A percentile compares a stretch with the other conserved stretches of the same genome.
Conservation (phyloP, 495 filamentous ascomycete genomes). For the Podospora anserina region DNA sequence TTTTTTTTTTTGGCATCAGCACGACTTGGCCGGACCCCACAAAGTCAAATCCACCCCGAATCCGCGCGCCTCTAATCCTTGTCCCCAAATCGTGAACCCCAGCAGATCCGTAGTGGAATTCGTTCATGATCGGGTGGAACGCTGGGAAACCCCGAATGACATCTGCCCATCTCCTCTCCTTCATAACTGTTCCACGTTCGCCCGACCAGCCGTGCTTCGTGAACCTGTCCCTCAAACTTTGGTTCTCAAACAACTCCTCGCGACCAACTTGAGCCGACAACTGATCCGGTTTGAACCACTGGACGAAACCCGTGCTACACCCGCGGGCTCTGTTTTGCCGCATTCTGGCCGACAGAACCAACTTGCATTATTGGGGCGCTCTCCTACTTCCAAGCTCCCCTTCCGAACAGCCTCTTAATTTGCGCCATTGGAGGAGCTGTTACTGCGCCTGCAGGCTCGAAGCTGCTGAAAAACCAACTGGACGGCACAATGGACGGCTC, state of each 20-base stretch:
- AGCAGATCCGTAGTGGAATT: not conserved
- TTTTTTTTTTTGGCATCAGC: not conserved
- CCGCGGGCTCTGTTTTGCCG: constrained; percentile 20
- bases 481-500: constrained; percentile 31
- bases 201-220: not conserved
- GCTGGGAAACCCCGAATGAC: not conserved
- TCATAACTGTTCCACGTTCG: not conserved
- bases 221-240: not conserved
- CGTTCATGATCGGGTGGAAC: not conserved
- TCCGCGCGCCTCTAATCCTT: not conserved
- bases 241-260: not conserved
- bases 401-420: not conserved
- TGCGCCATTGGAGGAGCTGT: not conserved
- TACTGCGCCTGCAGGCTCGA: constrained; percentile 7
- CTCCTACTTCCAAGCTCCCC: not conserved
- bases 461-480: constrained; percentile 7
- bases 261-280: not conserved
- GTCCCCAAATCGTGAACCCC: not conserved
- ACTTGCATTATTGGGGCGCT: constrained; percentile 7
- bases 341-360: constrained; percentile 14
- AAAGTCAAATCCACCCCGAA: not conserved
- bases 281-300: not conserved
- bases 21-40: not conserved
- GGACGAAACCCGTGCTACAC: not conserved
- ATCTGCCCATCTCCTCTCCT: no score